Percentiles rank a stretch among this genome's conserved stretches.
phyloP scores from a whole-genome alignment of 345 rosid genomes.

The Dipteronia dyeriana region DNA sequence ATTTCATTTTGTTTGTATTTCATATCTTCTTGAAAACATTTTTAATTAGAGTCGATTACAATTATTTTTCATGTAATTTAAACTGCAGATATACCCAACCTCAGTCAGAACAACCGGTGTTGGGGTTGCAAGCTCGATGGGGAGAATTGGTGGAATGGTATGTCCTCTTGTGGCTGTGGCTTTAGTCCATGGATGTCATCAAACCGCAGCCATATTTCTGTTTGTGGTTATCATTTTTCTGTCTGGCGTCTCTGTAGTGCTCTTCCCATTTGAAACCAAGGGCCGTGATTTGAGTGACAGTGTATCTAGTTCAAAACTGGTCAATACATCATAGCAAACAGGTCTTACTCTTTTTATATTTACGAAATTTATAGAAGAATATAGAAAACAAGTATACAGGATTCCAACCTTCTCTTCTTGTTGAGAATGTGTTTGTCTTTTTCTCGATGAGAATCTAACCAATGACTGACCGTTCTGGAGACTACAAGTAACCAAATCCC shows the following conservation, averaged over 20 bases:
- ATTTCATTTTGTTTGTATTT: neutral
- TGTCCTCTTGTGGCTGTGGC: slow-evolving; percentile 90
- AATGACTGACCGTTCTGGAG: neutral
- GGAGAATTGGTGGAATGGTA: slow-evolving; percentile 89
- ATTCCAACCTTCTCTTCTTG: neutral
- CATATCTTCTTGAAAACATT: slow-evolving; percentile 1
- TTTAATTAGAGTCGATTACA: neutral
- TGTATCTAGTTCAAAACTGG: slow-evolving; percentile 29
- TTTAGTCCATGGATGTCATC: slow-evolving; percentile 82
- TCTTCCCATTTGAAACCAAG: slow-evolving; percentile 81
- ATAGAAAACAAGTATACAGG: neutral
- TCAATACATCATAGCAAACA: neutral
- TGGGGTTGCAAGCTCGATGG: slow-evolving; percentile 83
- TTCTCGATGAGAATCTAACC: neutral
- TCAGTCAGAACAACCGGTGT: slow-evolving; percentile 88
- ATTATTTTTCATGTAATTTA: neutral
- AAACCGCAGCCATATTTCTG: slow-evolving; percentile 58
- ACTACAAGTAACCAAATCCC: neutral
- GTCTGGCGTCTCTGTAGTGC: slow-evolving; percentile 65
- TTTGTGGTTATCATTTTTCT: slow-evolving; percentile 58
- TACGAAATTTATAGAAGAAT: slow-evolving; percentile 1
- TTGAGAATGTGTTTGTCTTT: neutral
- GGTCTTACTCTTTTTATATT: slow-evolving; percentile 1
- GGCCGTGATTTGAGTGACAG: slow-evolving; percentile 69
- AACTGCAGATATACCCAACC: slow-evolving; percentile 76